Evolutionary conservation across 805 yeast genomes (phyloP).

Genomic region (Wickerhamiella kurtzmanii): DNA sequence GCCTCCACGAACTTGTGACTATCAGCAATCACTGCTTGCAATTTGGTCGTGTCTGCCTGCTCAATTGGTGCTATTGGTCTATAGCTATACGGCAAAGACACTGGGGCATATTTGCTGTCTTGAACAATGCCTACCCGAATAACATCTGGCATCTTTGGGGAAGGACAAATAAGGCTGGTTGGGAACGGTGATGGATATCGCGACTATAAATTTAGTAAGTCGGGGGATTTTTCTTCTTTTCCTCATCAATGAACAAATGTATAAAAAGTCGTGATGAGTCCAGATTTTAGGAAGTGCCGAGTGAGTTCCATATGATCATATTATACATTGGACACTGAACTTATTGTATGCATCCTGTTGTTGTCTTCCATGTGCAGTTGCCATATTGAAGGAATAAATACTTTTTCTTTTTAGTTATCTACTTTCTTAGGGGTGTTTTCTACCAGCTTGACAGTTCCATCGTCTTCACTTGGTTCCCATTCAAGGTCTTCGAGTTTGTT

Average conservation of each 20-base stretch:
- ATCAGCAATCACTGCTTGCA: conserved; percentile 25
- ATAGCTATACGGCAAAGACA: conserved; percentile 10
- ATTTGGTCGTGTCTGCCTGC: conserved; percentile 15
- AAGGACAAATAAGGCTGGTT: too few species aligned
- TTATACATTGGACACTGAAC: conserved; percentile 19
- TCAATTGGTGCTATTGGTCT: background rate
- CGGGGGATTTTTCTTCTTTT: conserved; percentile 2
- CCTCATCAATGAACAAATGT: conserved; percentile 13
- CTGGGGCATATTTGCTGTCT: conserved; percentile 6
- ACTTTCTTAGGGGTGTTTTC: background rate
- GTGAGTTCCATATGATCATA: conserved; percentile 22
- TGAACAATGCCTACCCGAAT: background rate
- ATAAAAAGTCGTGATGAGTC: conserved; percentile 16
- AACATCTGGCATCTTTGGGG: too few species aligned
- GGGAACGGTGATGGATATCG: conserved; percentile 1
- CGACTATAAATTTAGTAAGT: conserved; percentile 1
- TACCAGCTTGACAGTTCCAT: background rate
- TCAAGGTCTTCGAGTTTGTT: conserved; percentile 19
- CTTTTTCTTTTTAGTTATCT: background rate
- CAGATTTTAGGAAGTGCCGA: conserved; percentile 26
- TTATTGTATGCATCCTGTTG: background rate
- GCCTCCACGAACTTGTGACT: conserved; percentile 22
- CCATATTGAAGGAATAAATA: conserved; percentile 1
- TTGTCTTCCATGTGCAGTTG: background rate
- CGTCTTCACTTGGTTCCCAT: background rate